A percentile compares a stretch with the other conserved stretches of the same genome.
These are phyloP conservation scores for Cicer bijugum DNA, from an alignment of 306 rosid genomes.

Conservation along the genomic window DNA sequence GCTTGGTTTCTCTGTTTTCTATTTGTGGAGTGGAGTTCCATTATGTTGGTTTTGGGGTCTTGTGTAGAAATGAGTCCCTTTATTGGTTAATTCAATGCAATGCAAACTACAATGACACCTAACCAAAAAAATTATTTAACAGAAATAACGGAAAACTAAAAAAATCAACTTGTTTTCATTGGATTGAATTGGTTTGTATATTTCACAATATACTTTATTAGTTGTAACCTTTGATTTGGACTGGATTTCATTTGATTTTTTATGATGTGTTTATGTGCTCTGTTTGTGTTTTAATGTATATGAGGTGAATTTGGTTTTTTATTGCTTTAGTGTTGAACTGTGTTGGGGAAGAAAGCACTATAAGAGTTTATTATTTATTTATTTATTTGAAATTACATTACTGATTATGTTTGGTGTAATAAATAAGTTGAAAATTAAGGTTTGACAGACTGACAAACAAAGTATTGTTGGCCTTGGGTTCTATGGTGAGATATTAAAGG, in stretches of 20 bases:
- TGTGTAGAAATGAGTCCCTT: conserved; percentile 1
- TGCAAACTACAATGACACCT: too few relatives aligned
- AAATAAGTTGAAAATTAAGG: background rate
- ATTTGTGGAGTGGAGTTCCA: background rate
- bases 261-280: background rate
- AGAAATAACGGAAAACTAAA: too few relatives aligned
- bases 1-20: conserved; percentile 29
- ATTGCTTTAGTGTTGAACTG: background rate
- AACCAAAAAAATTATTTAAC: too few relatives aligned
- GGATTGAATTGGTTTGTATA: too few relatives aligned
- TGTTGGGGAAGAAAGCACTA: background rate
- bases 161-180: too few relatives aligned
- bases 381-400: background rate
- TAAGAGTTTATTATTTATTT: background rate
- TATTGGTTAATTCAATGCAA: too few relatives aligned
- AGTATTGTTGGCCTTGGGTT: background rate
- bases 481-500: background rate
- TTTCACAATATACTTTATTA: too few relatives aligned
- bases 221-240: too few relatives aligned
- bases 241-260: too few relatives aligned
- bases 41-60: background rate
- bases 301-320: background rate
- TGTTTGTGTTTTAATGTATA: conserved; percentile 3
- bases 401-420: background rate
- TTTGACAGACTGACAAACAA: too few relatives aligned